Percentiles rank a stretch among this genome's conserved stretches.
phyloP scores from a whole-genome alignment of 31 red algal genomes.

The Pterothamnion heteromorphum region DNA sequence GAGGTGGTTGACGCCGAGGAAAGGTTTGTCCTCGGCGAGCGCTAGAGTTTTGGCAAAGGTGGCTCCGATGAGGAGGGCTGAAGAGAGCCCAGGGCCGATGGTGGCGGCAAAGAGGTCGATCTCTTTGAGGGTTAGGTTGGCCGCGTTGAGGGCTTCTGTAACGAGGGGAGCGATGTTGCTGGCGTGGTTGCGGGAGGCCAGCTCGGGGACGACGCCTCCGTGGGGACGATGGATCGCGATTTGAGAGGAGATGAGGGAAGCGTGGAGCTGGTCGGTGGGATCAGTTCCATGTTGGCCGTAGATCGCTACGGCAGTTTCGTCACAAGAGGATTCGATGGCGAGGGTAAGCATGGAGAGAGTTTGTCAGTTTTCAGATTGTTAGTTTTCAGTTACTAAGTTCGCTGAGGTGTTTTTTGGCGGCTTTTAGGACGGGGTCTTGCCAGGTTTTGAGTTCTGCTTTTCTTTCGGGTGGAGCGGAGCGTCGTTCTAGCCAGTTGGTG shows the following conservation, averaged over 20 bases:
- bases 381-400: no score
- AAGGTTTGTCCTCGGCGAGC: background rate
- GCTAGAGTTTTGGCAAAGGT: constrained; percentile 1
- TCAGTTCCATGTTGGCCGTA: constrained; percentile 47
- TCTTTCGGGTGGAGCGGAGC: no score
- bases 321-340: constrained; percentile 76
- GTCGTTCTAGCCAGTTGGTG: no score
- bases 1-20: constrained; percentile 32
- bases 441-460: no score
- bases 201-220: constrained; percentile 48
- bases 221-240: constrained; percentile 12
- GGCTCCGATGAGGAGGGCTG: constrained; percentile 13
- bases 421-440: no score
- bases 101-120: constrained; percentile 26
- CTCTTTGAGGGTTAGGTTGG: background rate
- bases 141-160: background rate
- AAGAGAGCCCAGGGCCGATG: constrained; percentile 19
- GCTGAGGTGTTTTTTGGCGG: no score
- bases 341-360: no score
- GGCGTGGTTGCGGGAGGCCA: constrained; percentile 7
- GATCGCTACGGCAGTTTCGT: constrained; percentile 76
- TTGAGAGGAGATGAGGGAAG: constrained; percentile 17
- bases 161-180: background rate
- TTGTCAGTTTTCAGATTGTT: no score
- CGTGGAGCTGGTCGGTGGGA: background rate